phyloP scores from a whole-genome alignment of 2,329 filamentous ascomycete genomes.

The Dothistroma septosporum region DNA sequence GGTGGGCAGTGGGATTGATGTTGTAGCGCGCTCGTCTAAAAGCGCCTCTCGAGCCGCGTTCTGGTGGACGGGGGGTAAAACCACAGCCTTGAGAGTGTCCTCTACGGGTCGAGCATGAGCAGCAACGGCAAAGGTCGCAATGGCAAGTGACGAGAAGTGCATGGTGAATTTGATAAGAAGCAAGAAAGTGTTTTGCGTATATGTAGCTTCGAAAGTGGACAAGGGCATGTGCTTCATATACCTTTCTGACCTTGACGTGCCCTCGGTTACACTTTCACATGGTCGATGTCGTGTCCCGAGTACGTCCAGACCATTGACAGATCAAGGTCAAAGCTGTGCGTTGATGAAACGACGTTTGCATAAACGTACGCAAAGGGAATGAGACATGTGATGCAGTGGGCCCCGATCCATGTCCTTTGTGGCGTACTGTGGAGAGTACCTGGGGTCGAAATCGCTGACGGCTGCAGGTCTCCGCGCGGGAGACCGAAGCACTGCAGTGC shows the following conservation, averaged over 20 bases:
- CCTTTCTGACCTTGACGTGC: background rate
- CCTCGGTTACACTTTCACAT: background rate
- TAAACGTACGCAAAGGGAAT: constrained; percentile 2
- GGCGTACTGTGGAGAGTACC: constrained; percentile 1
- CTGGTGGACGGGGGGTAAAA: background rate
- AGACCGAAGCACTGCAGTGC: constrained; percentile 1
- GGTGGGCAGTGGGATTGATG: background rate
- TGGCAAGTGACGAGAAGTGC: background rate
- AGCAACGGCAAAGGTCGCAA: background rate
- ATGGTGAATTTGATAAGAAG: background rate
- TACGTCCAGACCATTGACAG: background rate
- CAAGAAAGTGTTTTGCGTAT: background rate
- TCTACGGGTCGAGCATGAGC: background rate
- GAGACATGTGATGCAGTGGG: constrained; percentile 2
- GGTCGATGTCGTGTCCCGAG: constrained; percentile 2
- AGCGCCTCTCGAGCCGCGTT: background rate
- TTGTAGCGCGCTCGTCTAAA: background rate
- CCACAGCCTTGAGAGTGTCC: background rate
- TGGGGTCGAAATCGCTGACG: background rate
- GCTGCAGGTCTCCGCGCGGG: constrained; percentile 1
- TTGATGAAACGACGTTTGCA: constrained; percentile 2
- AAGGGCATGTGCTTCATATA: background rate
- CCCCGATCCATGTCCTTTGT: constrained; percentile 4
- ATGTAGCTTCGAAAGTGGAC: background rate
- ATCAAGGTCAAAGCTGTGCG: background rate